Evolutionary conservation across 805 yeast species (phyloP).

Genomic region (Yamadazyma kitorensis): DNA sequence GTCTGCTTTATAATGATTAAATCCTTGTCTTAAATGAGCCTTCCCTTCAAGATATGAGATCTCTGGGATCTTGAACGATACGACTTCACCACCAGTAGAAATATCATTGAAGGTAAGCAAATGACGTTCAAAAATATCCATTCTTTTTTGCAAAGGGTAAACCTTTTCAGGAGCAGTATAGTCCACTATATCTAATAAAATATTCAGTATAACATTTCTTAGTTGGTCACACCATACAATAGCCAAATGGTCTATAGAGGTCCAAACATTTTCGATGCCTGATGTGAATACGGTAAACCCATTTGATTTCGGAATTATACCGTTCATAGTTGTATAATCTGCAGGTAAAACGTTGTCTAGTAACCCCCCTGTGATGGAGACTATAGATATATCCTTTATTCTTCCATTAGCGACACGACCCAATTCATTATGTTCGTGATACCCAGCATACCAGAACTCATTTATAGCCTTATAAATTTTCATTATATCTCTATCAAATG

Average conservation of each 20-base stretch:
- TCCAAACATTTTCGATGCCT: conserved; percentile 89
- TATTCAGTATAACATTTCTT: conserved; percentile 57
- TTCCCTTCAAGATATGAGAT: too few relatives aligned
- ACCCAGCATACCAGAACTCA: conserved; percentile 75
- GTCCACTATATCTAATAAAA: conserved; percentile 62
- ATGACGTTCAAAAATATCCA: conserved; percentile 49
- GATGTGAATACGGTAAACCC: conserved; percentile 84
- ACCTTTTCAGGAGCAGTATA: conserved; percentile 47
- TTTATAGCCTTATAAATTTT: conserved; percentile 72
- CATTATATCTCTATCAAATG: conserved; percentile 86
- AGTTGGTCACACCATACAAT: conserved; percentile 95
- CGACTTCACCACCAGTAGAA: too few relatives aligned
- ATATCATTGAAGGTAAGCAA: conserved; percentile 4
- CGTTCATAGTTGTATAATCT: conserved; percentile 76
- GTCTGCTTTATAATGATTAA: too few relatives aligned
- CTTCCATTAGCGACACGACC: conserved; percentile 42
- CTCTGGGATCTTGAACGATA: too few relatives aligned
- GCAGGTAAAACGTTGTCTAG: conserved; percentile 81
- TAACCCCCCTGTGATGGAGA: conserved; percentile 89
- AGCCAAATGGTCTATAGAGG: conserved; percentile 91
- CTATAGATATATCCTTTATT: conserved; percentile 57
- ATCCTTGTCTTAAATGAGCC: too few relatives aligned
- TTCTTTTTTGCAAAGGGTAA: conserved; percentile 49
- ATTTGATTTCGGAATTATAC: conserved; percentile 65
- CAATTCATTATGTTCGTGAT: conserved; percentile 18